phyloP scores from a whole-genome alignment of 2,329 filamentous ascomycete species.

The Arachnomyces sp. region DNA sequence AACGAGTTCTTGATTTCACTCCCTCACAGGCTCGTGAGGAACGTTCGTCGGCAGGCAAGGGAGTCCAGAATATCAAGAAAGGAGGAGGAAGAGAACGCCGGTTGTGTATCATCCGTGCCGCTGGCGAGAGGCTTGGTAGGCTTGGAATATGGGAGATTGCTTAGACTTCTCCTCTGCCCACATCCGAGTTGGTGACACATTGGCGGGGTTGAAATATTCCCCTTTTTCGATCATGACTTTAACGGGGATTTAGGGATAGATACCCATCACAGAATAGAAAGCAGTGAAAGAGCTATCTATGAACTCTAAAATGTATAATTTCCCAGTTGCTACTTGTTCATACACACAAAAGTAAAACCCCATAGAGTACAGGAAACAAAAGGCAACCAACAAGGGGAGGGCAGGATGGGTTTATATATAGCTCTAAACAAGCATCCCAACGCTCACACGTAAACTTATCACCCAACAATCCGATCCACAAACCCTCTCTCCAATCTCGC shows the following conservation, averaged over 20 bases:
- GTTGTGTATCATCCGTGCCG: constrained; percentile 69
- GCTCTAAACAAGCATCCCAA: too few relatives aligned
- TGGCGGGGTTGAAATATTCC: too few relatives aligned
- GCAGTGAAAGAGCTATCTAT: too few relatives aligned
- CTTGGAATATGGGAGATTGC: constrained; percentile 68
- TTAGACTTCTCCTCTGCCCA: constrained; percentile 21
- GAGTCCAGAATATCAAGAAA: constrained; percentile 6
- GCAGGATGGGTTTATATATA: too few relatives aligned
- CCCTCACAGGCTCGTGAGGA: neutral
- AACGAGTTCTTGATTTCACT: constrained; percentile 40
- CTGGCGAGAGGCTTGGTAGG: constrained; percentile 70
- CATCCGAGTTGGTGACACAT: too few relatives aligned
- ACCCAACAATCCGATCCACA: constrained; percentile 65
- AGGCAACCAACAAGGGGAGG: too few relatives aligned
- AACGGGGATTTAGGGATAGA: constrained; percentile 3
- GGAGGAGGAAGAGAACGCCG: constrained; percentile 22
- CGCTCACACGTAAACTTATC: too few relatives aligned
- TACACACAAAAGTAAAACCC: too few relatives aligned
- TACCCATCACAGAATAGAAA: constrained; percentile 7
- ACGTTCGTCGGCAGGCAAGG: constrained; percentile 1
- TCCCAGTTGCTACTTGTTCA: neutral
- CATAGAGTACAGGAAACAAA: too few relatives aligned
- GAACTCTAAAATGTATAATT: constrained; percentile 5
- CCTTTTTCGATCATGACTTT: too few relatives aligned
- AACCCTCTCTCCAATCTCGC: constrained; percentile 76